Percentiles rank a stretch among this genome's conserved stretches.
Evolutionary conservation across 371 early-diverging fungal species (phyloP).

Genomic region (Rhizopus stolonifer): DNA sequence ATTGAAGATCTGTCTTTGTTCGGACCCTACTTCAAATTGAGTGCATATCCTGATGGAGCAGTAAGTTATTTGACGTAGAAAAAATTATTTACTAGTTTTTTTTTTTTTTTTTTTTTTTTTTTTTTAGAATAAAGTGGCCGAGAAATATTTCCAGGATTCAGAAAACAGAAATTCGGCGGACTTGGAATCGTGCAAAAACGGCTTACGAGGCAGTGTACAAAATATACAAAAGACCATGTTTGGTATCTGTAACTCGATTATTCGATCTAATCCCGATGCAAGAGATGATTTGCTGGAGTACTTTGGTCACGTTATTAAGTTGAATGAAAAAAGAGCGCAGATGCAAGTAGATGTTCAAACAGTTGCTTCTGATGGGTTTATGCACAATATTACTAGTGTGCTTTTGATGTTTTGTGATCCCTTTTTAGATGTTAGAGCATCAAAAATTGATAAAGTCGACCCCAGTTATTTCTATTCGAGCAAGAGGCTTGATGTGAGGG

Average conservation of each 20-base stretch:
- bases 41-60: conserved; percentile 59
- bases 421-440: conserved; percentile 72
- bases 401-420: conserved; percentile 80
- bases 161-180: conserved; percentile 54
- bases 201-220: conserved; percentile 69
- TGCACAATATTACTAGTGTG: conserved; percentile 72
- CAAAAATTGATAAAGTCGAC: conserved; percentile 76
- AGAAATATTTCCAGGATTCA: conserved; percentile 61
- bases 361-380: conserved; percentile 87
- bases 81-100: not conserved
- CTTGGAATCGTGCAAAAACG: conserved; percentile 59
- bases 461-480: conserved; percentile 60
- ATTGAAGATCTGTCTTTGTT: conserved; percentile 69
- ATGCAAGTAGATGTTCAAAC: conserved; percentile 80
- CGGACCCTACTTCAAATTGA: conserved; percentile 72
- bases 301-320: conserved; percentile 59
- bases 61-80: conserved; percentile 24
- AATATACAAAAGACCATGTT: conserved; percentile 62
- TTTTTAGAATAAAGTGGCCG: conserved; percentile 61
- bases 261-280: conserved; percentile 63
- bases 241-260: conserved; percentile 66
- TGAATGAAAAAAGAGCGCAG: conserved; percentile 78
- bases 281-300: conserved; percentile 64
- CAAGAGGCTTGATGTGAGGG: conserved; percentile 57
- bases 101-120: conserved; percentile 10